Percentiles rank a stretch among this genome's conserved stretches.
These are phyloP conservation scores for Corchorus olitorius DNA, from an alignment of 345 rosid genomes.

Conservation along the genomic window DNA sequence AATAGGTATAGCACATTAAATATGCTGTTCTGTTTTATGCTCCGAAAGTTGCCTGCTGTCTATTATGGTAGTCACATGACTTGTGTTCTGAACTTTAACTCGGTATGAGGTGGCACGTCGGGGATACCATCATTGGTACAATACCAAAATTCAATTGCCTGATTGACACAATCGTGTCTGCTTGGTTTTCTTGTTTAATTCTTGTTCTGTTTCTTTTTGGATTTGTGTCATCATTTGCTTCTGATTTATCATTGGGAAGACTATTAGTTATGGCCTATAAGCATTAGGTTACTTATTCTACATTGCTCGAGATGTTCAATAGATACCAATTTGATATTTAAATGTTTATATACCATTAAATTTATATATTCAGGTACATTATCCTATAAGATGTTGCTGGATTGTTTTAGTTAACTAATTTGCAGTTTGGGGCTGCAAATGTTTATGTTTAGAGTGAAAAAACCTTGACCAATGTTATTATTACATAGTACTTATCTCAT, in stretches of 20 bases:
- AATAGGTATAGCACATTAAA: slow-evolving; percentile 4
- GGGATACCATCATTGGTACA: too few relatives aligned
- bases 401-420: neutral
- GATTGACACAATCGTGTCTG: neutral
- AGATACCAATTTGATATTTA: neutral
- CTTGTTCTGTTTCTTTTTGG: neutral
- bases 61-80: neutral
- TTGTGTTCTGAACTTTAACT: neutral
- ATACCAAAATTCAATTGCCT: neutral
- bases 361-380: neutral
- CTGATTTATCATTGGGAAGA: too few relatives aligned
- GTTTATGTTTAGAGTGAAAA: neutral
- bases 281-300: too few relatives aligned
- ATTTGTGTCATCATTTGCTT: too few relatives aligned
- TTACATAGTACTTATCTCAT: neutral
- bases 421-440: neutral
- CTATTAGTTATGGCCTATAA: too few relatives aligned
- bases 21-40: neutral
- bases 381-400: neutral
- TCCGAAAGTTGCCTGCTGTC: slow-evolving; percentile 1
- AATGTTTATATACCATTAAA: neutral
- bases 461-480: neutral
- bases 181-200: neutral
- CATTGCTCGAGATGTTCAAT: too few relatives aligned
- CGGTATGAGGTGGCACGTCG: neutral